Conservation (phyloP, 208 protist species). For the Kentomonas sorsogonicus region DNA sequence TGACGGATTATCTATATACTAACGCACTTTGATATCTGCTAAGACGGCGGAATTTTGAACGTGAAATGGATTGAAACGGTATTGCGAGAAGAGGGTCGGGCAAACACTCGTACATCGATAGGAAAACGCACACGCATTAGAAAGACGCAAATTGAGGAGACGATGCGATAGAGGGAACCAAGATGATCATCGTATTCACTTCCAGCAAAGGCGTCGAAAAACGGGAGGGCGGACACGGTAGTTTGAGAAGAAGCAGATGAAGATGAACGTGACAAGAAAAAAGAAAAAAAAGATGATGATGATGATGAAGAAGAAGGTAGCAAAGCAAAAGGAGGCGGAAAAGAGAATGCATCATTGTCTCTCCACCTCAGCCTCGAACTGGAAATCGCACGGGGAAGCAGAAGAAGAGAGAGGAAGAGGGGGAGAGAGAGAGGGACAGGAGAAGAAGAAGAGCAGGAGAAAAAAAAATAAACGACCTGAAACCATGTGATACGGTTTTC, state of each 20-base stretch:
- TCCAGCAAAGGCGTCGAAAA: too few species aligned
- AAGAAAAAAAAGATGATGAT: not conserved
- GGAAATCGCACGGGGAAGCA: slow-evolving; percentile 1
- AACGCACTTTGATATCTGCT: too few species aligned
- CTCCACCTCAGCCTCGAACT: too few species aligned
- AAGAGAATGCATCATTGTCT: too few species aligned
- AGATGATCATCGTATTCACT: too few species aligned
- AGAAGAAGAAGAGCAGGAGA: not conserved
- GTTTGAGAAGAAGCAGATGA: not conserved
- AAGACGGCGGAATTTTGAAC: too few species aligned
- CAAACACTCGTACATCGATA: too few species aligned
- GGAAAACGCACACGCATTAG: too few species aligned
- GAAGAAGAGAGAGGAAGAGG: slow-evolving; percentile 6
- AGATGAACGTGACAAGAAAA: not conserved
- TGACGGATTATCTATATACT: too few species aligned
- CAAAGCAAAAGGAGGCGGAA: not conserved
- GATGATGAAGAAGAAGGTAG: not conserved
- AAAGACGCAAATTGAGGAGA: too few species aligned
- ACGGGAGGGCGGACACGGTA: not conserved
- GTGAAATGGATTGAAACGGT: not conserved
- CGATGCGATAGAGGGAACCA: too few species aligned
- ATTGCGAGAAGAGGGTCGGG: not conserved
- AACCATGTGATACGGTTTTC: not conserved
- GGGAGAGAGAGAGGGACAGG: not conserved
- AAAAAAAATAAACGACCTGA: not conserved